A percentile compares a stretch with the other conserved stretches of the same genome.
Evolutionary conservation across 129 eudicot species (phyloP).

Genomic region (Scalesia atractyloides): DNA sequence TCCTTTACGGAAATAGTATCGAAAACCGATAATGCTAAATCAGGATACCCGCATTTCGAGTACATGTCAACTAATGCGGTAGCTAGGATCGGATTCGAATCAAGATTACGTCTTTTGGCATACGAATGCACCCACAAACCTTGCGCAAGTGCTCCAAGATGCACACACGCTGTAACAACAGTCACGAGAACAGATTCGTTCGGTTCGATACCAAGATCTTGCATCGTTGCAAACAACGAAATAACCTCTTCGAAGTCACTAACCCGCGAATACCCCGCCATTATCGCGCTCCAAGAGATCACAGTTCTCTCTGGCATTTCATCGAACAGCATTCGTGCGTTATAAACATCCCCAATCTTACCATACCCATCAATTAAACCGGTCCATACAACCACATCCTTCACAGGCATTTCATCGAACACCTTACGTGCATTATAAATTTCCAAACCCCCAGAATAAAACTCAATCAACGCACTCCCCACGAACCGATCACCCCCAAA

Average conservation of each 20-base stretch:
- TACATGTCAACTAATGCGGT: conserved; percentile 74
- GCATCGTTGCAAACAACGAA: conserved; percentile 40
- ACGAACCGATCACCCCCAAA: conserved; percentile 45
- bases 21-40: conserved; percentile 51
- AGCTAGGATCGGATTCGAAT: conserved; percentile 44
- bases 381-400: conserved; percentile 65
- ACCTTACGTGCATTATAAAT: conserved; percentile 38
- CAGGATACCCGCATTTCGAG: conserved; percentile 57
- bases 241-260: conserved; percentile 46
- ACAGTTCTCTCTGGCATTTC: conserved; percentile 63
- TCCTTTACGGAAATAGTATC: conserved; percentile 40
- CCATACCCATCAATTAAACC: conserved; percentile 65
- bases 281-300: conserved; percentile 64
- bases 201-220: conserved; percentile 37
- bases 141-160: conserved; percentile 66
- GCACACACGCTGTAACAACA: conserved; percentile 62
- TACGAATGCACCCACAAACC: conserved; percentile 59
- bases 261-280: conserved; percentile 49
- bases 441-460: conserved; percentile 39
- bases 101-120: conserved; percentile 40
- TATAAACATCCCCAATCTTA: conserved; percentile 49
- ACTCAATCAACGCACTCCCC: conserved; percentile 52
- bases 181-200: conserved; percentile 55
- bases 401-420: conserved; percentile 57
- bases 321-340: conserved; percentile 56